Evolutionary conservation across 1,284 basidiomycete genomes (phyloP), one percentile per base, ranked within the genome.

Genomic region (Apiotrichum mycotoxinovorans): DNA sequence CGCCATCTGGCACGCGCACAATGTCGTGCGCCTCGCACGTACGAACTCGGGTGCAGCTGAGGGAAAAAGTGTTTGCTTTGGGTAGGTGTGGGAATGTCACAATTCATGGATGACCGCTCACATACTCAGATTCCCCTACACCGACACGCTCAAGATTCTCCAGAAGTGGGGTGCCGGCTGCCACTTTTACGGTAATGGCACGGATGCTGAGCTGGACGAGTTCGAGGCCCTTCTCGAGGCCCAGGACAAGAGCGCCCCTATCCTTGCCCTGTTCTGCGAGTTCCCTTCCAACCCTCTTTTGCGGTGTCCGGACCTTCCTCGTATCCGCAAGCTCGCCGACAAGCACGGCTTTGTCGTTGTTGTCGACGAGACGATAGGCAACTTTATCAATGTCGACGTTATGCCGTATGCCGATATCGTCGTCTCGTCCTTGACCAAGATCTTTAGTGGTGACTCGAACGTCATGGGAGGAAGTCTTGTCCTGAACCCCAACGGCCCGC

Each of bases 101-200:
- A 10, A 18, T n/a, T n/a, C n/a, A 11, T 15, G 5, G 17, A 25
- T 33, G 14, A 3, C 7, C 30, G 15, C 14, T 15, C 8, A 27
- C 47, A n/a, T 25, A 23, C 3, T 18, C 35, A 49, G 49, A 20
- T 99, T 98, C 76, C 89, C 94, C 0, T 99, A 98, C 75, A 91
- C 87, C 11, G 96, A 98, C 75, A 98, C 95, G n/a, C 83, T 97
- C 60, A 98, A 98, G 77, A 85, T 96, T 43, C 80, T 99, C 4
- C 81, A 95, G 66, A 98, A 99, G 77, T 98, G 94, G 91, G 96
- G 96, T 1, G 89, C 90, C 1, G 96, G 96, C 0, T 92, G 88
- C 66, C 83, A 91, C 74, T 96, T 98, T 79, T 83, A 90, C 58
- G 95, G 94, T 3, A 80, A 85, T 60, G 95, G 95, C 1, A 78